phyloP scores from a whole-genome alignment of 2,329 filamentous ascomycete species.

The Pseudopithomyces maydicus region DNA sequence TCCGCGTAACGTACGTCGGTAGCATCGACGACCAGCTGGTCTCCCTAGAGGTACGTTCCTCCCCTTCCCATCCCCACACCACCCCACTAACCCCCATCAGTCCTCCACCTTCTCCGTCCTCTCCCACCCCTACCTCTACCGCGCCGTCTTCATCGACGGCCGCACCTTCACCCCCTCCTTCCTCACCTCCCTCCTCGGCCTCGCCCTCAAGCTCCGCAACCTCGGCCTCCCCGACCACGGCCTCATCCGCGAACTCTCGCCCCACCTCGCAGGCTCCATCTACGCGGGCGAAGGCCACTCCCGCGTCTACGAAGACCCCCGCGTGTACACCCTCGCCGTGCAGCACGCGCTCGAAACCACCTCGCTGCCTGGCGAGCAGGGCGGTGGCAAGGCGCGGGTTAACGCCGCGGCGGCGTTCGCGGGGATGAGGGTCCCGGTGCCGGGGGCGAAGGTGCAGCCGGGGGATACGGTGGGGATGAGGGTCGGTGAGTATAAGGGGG shows the following conservation, averaged over 20 bases:
- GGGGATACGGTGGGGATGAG: conserved; percentile 31
- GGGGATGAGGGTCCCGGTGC: conserved; percentile 38
- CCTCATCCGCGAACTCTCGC: conserved; percentile 85
- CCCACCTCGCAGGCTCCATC: conserved; percentile 85
- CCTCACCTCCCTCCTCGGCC: conserved; percentile 88
- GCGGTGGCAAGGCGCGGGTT: conserved; percentile 22
- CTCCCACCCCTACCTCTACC: conserved; percentile 89
- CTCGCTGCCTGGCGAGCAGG: conserved; percentile 32
- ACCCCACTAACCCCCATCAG: conserved; percentile 37
- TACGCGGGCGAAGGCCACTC: conserved; percentile 94
- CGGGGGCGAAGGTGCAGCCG: conserved; percentile 26
- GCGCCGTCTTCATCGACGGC: conserved; percentile 94
- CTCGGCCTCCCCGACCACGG: conserved; percentile 92
- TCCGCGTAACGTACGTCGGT: conserved; percentile 83
- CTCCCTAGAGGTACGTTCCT: conserved; percentile 73
- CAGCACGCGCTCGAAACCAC: conserved; percentile 55
- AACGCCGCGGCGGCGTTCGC: conserved; percentile 29
- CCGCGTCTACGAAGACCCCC: conserved; percentile 85
- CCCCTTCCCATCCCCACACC: neutral
- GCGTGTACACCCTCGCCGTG: conserved; percentile 72
- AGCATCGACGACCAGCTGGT: conserved; percentile 98
- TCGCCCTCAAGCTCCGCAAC: conserved; percentile 91
- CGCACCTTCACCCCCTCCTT: conserved; percentile 92
- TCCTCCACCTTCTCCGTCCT: conserved; percentile 87
- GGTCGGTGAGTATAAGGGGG: conserved; percentile 39